phyloP scores from a whole-genome alignment of 148 eudicot genomes.

The Fagopyrum tataricum region DNA sequence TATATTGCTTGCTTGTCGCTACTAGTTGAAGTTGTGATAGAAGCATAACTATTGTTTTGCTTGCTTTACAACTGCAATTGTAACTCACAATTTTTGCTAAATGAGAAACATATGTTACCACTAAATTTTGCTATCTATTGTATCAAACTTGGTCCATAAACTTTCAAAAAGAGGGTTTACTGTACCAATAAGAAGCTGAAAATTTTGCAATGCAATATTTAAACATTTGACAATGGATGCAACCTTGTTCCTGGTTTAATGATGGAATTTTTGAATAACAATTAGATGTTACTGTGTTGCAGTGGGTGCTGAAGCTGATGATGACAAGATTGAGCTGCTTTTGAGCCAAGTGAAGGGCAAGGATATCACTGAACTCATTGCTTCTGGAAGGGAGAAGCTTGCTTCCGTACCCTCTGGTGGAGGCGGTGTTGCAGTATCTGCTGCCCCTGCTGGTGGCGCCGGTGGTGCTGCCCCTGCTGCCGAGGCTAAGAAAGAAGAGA shows the following conservation, averaged over 20 bases:
- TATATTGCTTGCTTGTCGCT: too few species aligned
- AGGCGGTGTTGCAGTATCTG: constrained; percentile 50
- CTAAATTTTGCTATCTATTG: too few species aligned
- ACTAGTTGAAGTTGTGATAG: too few species aligned
- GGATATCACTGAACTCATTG: constrained; percentile 65
- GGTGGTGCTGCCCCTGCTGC: constrained; percentile 62
- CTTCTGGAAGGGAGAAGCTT: constrained; percentile 77
- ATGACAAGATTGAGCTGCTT: constrained; percentile 52
- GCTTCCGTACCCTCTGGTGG: constrained; percentile 89
- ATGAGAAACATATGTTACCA: too few species aligned
- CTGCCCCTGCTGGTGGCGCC: constrained; percentile 43
- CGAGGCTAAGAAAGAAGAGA: constrained; percentile 83
- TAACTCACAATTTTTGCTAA: too few species aligned
- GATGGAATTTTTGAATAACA: neutral
- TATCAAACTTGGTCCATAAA: too few species aligned
- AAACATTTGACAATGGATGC: neutral
- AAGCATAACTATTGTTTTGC: too few species aligned
- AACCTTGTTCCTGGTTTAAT: neutral
- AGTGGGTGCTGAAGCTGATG: constrained; percentile 83
- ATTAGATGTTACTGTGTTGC: constrained; percentile 1
- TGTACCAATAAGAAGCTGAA: neutral
- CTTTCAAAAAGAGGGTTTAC: neutral
- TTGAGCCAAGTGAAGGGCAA: constrained; percentile 58
- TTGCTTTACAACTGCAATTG: too few species aligned
- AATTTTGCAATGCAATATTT: neutral